Conservation (phyloP, 2,329 filamentous ascomycete genomes). For the Pestalotiopsis fici region DNA sequence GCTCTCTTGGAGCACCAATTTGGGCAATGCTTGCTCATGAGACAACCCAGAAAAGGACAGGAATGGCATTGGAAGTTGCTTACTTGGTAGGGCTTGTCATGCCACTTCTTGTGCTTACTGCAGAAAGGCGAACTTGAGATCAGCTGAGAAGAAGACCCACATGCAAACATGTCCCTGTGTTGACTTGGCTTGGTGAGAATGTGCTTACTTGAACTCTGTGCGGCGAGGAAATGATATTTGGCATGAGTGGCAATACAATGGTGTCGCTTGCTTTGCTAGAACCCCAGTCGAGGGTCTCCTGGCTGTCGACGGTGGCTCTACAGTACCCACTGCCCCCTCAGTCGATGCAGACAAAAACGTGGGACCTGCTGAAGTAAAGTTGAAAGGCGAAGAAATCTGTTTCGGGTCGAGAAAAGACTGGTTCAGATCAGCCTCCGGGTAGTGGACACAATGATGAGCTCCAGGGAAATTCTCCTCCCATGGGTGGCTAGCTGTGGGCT, state of each 20-base stretch:
- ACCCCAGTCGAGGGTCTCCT: too few species aligned
- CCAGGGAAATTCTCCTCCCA: background rate
- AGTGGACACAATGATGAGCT: background rate
- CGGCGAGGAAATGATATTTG: background rate
- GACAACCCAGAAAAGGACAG: too few species aligned
- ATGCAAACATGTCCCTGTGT: too few species aligned
- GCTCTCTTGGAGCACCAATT: too few species aligned
- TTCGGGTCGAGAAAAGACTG: background rate
- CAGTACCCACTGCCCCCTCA: background rate
- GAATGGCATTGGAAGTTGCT: too few species aligned
- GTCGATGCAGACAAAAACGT: background rate
- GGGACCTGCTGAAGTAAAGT: background rate
- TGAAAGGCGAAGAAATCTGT: background rate
- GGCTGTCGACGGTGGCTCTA: background rate
- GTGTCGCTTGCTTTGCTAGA: background rate
- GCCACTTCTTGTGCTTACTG: slow-evolving; percentile 1
- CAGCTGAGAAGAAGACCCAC: too few species aligned
- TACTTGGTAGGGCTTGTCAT: background rate
- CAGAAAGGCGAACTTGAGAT: too few species aligned
- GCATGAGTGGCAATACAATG: background rate
- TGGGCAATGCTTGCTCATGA: too few species aligned
- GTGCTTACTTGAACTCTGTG: background rate
- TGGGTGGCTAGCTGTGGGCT: background rate
- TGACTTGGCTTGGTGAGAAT: too few species aligned
- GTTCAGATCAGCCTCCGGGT: background rate